Evolutionary conservation across 106 monocot species (phyloP).

Genomic region (Dendrobium officinale): DNA sequence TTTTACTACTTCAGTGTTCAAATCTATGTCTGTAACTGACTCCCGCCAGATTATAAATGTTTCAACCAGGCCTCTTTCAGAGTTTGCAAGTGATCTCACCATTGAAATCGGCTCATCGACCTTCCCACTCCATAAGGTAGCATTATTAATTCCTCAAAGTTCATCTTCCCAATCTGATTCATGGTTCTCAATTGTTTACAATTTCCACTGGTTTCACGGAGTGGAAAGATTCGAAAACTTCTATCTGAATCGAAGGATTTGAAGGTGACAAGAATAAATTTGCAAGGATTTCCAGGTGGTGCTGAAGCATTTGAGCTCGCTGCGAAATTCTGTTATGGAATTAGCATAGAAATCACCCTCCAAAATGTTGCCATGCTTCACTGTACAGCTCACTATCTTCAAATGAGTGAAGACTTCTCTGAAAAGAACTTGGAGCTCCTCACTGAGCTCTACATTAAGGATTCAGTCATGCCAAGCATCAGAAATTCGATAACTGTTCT

Average conservation of each 20-base stretch:
- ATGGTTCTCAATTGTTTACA: conserved; percentile 16
- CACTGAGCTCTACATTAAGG: conserved; percentile 51
- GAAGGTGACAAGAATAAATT: conserved; percentile 42
- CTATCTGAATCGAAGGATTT: conserved; percentile 58
- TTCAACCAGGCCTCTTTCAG: conserved; percentile 54
- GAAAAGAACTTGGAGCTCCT: conserved; percentile 59
- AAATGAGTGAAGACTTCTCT: conserved; percentile 78
- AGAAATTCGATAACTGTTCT: conserved; percentile 56
- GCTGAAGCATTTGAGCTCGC: conserved; percentile 74
- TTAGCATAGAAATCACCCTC: conserved; percentile 49
- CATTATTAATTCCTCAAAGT: not conserved
- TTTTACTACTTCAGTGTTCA: no score
- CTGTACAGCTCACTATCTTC: conserved; percentile 63
- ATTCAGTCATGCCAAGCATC: conserved; percentile 48
- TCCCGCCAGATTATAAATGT: not conserved
- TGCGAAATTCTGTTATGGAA: conserved; percentile 81
- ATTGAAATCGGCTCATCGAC: conserved; percentile 70
- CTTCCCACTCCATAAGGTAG: conserved; percentile 79
- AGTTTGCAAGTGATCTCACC: conserved; percentile 83
- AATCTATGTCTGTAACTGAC: no score
- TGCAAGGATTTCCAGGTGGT: conserved; percentile 67
- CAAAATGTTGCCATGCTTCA: conserved; percentile 66
- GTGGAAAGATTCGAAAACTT: conserved; percentile 80
- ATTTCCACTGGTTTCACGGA: conserved; percentile 83
- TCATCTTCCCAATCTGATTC: not conserved